Percentiles rank a stretch among this genome's conserved stretches.
phyloP scores from a whole-genome alignment of 2,329 filamentous ascomycete species.

The Pyrenophora tritici-repentis region DNA sequence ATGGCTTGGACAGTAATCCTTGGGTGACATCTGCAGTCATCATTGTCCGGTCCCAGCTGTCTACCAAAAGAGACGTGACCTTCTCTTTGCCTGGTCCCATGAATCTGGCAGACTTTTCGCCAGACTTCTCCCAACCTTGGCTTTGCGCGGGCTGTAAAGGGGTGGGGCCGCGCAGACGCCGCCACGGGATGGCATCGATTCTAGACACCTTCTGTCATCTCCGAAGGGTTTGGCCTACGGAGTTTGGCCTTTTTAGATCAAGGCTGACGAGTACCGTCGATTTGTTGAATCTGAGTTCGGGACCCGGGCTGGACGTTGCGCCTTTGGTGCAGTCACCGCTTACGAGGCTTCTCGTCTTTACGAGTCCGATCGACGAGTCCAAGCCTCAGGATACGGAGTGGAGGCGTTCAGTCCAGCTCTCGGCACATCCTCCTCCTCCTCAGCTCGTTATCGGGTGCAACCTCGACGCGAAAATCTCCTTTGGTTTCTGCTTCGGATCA shows the following conservation, averaged over 20 bases:
- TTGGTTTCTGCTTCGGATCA: neutral
- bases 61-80: too few relatives aligned
- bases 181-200: conserved; percentile 11
- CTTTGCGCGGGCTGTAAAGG: conserved; percentile 4
- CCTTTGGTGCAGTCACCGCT: conserved; percentile 2
- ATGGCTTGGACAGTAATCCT: too few relatives aligned
- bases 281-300: conserved; percentile 8
- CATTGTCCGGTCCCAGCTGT: too few relatives aligned
- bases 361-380: conserved; percentile 8
- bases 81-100: too few relatives aligned
- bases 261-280: conserved; percentile 3
- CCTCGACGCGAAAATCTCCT: too few relatives aligned
- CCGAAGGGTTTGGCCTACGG: conserved; percentile 3
- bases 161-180: conserved; percentile 11
- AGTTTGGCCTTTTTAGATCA: conserved; percentile 4
- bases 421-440: too few relatives aligned
- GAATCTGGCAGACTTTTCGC: neutral
- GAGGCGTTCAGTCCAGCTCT: neutral
- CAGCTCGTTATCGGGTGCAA: neutral
- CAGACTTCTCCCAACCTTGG: conserved; percentile 5
- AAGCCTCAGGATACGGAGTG: conserved; percentile 1
- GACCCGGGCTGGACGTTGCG: neutral
- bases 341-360: conserved; percentile 6
- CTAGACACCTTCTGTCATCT: conserved; percentile 13
- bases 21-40: too few relatives aligned